These are phyloP conservation scores for Teratosphaeria destructans DNA, from an alignment of 2,329 filamentous ascomycete genomes.

Conservation along the genomic window DNA sequence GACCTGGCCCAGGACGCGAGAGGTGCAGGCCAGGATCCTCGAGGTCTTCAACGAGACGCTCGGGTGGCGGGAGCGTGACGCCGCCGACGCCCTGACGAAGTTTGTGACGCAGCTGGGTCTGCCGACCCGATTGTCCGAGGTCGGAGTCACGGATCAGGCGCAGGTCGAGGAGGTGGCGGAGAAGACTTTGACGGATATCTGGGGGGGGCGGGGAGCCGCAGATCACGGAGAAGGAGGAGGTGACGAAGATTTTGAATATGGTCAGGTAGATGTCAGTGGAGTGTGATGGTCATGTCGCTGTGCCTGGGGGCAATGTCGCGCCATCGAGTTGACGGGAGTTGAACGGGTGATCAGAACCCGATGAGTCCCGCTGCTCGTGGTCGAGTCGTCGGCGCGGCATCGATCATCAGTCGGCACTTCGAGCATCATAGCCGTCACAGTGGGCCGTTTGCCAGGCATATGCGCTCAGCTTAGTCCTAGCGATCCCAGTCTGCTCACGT, in stretches of 20 bases:
- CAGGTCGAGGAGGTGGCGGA: constrained; percentile 29
- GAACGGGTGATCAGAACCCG: background rate
- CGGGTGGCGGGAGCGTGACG: constrained; percentile 27
- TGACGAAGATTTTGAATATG: constrained; percentile 43
- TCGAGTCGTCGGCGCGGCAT: background rate
- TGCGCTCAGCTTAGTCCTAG: background rate
- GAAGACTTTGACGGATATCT: constrained; percentile 41
- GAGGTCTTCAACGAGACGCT: constrained; percentile 26
- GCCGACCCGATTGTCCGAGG: constrained; percentile 43
- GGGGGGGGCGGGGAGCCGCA: constrained; percentile 42
- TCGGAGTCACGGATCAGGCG: constrained; percentile 39
- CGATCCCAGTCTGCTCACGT: too few species aligned
- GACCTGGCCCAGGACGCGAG: constrained; percentile 20
- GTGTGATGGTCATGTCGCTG: background rate
- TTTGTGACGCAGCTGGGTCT: constrained; percentile 43
- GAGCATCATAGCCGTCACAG: background rate
- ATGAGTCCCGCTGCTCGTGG: background rate
- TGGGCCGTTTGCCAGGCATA: constrained; percentile 3
- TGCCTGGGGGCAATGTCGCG: background rate
- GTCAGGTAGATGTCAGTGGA: background rate
- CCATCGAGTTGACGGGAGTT: background rate
- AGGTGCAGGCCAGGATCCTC: constrained; percentile 28
- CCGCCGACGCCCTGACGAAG: constrained; percentile 43
- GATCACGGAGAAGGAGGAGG: constrained; percentile 39
- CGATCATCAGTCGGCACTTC: background rate